Base-by-base conservation (phyloP, 2,329 filamentous ascomycete genomes). In the Cladorrhinum sp. region DNA sequence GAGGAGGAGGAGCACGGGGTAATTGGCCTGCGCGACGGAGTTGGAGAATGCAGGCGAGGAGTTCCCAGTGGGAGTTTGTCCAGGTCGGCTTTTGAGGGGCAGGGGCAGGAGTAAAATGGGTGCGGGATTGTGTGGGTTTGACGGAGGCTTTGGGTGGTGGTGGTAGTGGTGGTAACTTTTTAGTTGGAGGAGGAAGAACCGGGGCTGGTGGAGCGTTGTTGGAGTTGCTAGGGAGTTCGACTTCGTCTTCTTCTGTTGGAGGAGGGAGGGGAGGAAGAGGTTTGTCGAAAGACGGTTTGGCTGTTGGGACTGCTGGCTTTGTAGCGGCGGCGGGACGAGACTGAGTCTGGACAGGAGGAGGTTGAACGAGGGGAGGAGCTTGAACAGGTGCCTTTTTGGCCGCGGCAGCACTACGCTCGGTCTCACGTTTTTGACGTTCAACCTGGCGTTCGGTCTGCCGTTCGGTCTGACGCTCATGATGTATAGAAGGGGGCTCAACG, bases 21-120 rank as follows among this genome's bases (percentile, higher is more conserved):
- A 33, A 18, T 14, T 39, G 57, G 3, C 28, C 21, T 20, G 21
- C 3, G 23, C 57, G 50, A 33, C 28, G 57, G 50, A 33, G 18
- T 49, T 80, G 76, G 18, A 84, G 71, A 2, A 84, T 68, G 50
- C 76, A 71, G 67, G 83, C 77, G 30, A 85, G 76, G 46, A 77
- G 72, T 14, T 79, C 66, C 83, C 83, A 85, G 72, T 86, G 82
- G 26, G 74, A 67, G 8, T 65, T 49, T 7, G 56, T 61, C 68
- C 70, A 70, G 39, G 48, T 28, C 9, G n/a, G 26, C 21, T 55
- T 24, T 3, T 2, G 30, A 24, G 33, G 21, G 20, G 30, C 26
- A 24, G 23, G 20, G 30, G 48, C 21, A 21, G n/a, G n/a, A n/a
- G n/a, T n/a, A n/a, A n/a, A n/a, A n/a, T n/a, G n/a, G n/a, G n/a